Conservation (phyloP, 2,329 filamentous ascomycete species). For the Colletotrichum euphorbiae region DNA sequence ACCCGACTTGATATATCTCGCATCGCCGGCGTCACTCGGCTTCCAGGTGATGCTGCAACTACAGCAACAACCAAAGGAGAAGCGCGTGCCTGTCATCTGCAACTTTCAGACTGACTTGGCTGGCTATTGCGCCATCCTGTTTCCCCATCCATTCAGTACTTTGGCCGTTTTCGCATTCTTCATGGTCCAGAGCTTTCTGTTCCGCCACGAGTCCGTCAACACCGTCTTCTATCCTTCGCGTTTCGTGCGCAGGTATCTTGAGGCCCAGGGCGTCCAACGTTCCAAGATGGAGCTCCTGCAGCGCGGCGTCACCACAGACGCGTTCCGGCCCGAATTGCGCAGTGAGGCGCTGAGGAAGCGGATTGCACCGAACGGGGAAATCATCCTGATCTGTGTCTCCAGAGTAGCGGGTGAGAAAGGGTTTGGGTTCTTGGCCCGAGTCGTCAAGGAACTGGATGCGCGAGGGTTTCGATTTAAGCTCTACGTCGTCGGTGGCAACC, state of each 20-base stretch:
- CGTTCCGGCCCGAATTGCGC: conserved; percentile 68
- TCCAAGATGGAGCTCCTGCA: conserved; percentile 71
- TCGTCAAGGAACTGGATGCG: conserved; percentile 64
- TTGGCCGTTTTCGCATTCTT: conserved; percentile 73
- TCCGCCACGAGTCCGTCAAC: conserved; percentile 69
- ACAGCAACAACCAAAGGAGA: conserved; percentile 65
- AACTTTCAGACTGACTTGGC: conserved; percentile 80
- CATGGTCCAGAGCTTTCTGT: conserved; percentile 74
- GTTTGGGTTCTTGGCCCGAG: conserved; percentile 73
- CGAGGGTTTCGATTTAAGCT: conserved; percentile 71
- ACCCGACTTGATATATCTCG: conserved; percentile 77
- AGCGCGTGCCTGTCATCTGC: conserved; percentile 70
- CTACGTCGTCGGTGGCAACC: conserved; percentile 75
- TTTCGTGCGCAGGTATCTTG: conserved; percentile 71
- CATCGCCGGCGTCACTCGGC: conserved; percentile 75
- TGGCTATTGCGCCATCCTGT: conserved; percentile 77
- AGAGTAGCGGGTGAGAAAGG: conserved; percentile 78
- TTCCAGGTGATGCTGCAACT: conserved; percentile 79
- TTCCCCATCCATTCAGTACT: conserved; percentile 69
- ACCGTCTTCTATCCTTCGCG: conserved; percentile 77
- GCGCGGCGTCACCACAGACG: conserved; percentile 72
- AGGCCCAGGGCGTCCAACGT: conserved; percentile 64
- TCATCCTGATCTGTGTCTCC: conserved; percentile 74
- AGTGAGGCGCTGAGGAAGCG: conserved; percentile 63
- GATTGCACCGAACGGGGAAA: conserved; percentile 71